phyloP scores from a whole-genome alignment of 305 asterid genomes.

The Euphrasia arctica region DNA sequence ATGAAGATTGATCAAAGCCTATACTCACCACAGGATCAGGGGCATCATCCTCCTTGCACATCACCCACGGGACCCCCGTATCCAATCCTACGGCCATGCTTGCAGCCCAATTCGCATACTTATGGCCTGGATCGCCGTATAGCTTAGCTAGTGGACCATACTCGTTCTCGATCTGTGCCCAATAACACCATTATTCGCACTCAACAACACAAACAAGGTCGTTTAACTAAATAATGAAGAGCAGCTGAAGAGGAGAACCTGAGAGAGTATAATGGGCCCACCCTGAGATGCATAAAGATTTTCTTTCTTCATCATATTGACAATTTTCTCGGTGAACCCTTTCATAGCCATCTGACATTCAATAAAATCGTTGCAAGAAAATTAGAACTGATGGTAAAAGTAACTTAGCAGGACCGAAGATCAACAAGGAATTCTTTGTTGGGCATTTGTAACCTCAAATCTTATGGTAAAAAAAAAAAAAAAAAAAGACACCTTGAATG shows the following conservation, averaged over 20 bases:
- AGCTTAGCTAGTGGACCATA: conserved; percentile 68
- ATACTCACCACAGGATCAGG: conserved; percentile 87
- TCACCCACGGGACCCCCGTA: conserved; percentile 95
- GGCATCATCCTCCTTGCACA: conserved; percentile 98
- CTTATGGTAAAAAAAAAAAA: not conserved
- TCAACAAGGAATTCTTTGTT: not conserved
- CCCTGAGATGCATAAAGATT: conserved; percentile 83
- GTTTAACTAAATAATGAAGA: not conserved
- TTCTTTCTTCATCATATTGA: conserved; percentile 77
- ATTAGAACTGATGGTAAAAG: conserved; percentile 1
- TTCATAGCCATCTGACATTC: conserved; percentile 75
- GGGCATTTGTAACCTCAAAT: not conserved
- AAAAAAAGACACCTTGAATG: conserved; percentile 68
- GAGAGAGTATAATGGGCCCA: conserved; percentile 95
- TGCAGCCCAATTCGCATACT: conserved; percentile 81
- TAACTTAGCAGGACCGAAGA: not conserved
- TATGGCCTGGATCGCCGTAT: conserved; percentile 62
- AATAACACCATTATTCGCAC: conserved; percentile 1
- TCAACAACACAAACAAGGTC: not conserved
- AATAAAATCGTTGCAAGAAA: conserved; percentile 20
- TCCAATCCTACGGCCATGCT: conserved; percentile 75
- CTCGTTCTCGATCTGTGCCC: conserved; percentile 80
- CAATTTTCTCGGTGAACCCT: conserved; percentile 84
- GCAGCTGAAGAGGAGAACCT: conserved; percentile 42
- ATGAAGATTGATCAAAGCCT: not conserved